Base-by-base conservation (phyloP, 805 yeast species). In the Wickerhamomyces silvicola region DNA sequence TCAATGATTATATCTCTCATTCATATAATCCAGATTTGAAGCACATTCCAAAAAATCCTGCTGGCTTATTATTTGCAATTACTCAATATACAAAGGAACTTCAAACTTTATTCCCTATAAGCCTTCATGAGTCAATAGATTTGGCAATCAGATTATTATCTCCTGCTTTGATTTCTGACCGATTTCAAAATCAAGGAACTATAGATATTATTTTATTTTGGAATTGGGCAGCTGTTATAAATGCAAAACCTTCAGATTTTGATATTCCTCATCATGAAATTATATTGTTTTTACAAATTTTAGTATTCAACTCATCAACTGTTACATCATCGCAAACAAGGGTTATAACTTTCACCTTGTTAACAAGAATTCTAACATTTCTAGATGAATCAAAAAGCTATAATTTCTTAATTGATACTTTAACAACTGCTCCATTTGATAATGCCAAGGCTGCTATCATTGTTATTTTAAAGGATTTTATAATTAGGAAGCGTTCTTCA, bases 401-500 rank as follows among this genome's bases (percentile, higher is more conserved):
- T 55, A 60, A 62, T 3, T 83, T 81, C 49, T 59, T 85, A 11
- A 49, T 65, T 16, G 86, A 84, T 48, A 67, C 86, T 1, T 61
- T 90, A 31, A 59, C 63, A 18, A 63, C 70, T 31, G 81, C 90
- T 48, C 88, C 92, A 2, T 74, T 68, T 48, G 75, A 68, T 24
- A 69, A 70, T 24, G 71, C 74, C 15, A 75, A 76, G 43, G 65
- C 79, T 16, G 75, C 75, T 4, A 57, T 76, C 22, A 68, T 85
- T 12, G 74, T 79, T 4, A 75, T 85, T 16, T 66, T 86, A 48
- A 85, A 81, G 52, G 85, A 79, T 43, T 62, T 86, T 40, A 54
- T 77, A 42, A 45, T 68, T 5, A 67, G 70, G 39, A 46, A 48
- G 6, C 45, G 46, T 18, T 26, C 39, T n/a, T 3, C 16, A 18